Conservation (phyloP, 2,329 filamentous ascomycete species). For the Fusarium longipes region DNA sequence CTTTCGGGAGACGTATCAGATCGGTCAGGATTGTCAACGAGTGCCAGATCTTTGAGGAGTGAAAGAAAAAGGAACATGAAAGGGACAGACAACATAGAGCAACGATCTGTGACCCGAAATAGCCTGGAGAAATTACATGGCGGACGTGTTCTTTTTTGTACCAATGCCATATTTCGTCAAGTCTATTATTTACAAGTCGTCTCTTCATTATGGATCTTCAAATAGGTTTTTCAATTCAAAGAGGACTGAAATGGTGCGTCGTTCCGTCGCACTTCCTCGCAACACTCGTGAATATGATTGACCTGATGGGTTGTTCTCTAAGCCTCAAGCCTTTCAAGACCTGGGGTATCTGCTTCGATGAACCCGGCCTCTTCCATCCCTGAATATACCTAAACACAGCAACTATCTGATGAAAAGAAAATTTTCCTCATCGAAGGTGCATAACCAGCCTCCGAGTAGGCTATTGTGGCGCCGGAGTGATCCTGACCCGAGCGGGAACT, state of each 20-base stretch:
- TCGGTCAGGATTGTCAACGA: background rate
- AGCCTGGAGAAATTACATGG: background rate
- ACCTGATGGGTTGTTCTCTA: slow-evolving; percentile 25
- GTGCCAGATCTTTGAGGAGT: background rate
- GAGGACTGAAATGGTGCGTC: slow-evolving; percentile 13
- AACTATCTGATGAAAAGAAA: slow-evolving; percentile 21
- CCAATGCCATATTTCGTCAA: slow-evolving; percentile 19
- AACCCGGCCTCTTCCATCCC: slow-evolving; percentile 28
- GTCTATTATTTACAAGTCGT: slow-evolving; percentile 29
- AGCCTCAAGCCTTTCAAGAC: slow-evolving; percentile 31
- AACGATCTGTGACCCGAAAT: too few relatives aligned
- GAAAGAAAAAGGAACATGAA: background rate
- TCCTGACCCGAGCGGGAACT: slow-evolving; percentile 2
- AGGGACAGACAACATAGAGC: background rate
- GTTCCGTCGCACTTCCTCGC: slow-evolving; percentile 15
- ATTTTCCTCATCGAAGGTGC: slow-evolving; percentile 3
- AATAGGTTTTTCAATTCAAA: slow-evolving; percentile 38
- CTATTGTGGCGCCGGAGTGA: slow-evolving; percentile 11
- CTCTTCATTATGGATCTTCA: slow-evolving; percentile 10
- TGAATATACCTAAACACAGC: slow-evolving; percentile 28
- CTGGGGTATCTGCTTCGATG: slow-evolving; percentile 41
- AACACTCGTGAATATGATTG: slow-evolving; percentile 18
- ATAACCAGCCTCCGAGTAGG: background rate
- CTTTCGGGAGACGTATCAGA: slow-evolving; percentile 5
- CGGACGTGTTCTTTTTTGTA: slow-evolving; percentile 2